Base-by-base conservation (phyloP, 768 basidiomycete genomes). In the Astraeus odoratus region DNA sequence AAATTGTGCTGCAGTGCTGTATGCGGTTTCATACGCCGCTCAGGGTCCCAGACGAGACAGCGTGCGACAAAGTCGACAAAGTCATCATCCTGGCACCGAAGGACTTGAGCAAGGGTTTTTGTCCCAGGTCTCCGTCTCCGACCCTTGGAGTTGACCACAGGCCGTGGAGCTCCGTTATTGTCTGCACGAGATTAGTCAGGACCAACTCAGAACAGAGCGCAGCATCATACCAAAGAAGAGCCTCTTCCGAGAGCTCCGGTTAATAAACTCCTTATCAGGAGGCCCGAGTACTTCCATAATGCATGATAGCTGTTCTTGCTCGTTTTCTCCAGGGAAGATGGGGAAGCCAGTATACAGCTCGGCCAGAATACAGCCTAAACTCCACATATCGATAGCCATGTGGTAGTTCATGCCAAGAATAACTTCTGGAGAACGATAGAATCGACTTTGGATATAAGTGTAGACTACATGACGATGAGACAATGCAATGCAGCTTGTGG, bases 341-440 rank as follows among this genome's bases (percentile, higher is more conserved):
- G 96, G 96, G 64, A 91, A 96, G 1, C 96, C 96, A 9, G 95
- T 98, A 64, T 87, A 95, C 34, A 99, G 70, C 65, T 99, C 96
- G 13, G 96, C 96, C 43, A 99, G 72, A 51, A 99, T 99, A 58
- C 96, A 99, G 29, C 96, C 96, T 54, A 99, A 66, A 71, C 92
- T 95, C 96, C 96, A 99, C 94, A 99, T 99, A 62, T 98, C 92
- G 51, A 94, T 95, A 26, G 89, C 93, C 92, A 96, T 98, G 60
- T 95, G 91, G 64, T 99, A 99, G 63, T 93, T 96, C 86, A 95
- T 90, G 43, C 96, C 96, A 30, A 99, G 78, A 45, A 99, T 99
- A 55, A 99, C 95, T 67, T 99, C 96, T 3, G 96, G 96, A 16
- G 93, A 96, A n/a, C 96, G 91, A 69, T 99, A 99, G 72, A 99